These are phyloP conservation scores for Maudiozyma humilis DNA, from an alignment of 1,139 yeast species.

Conservation along the genomic window DNA sequence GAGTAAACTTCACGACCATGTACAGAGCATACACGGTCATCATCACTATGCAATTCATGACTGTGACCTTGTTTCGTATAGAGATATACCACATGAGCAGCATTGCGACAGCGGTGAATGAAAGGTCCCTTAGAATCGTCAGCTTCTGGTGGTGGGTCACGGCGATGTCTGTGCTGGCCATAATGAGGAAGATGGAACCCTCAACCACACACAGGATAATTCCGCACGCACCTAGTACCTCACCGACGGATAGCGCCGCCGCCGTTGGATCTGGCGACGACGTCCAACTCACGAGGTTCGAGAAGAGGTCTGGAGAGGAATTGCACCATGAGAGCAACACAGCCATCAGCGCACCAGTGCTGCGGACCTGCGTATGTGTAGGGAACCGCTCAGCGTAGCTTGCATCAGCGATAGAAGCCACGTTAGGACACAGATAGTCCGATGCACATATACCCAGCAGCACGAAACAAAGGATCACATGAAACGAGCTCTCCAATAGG, in stretches of 20 bases:
- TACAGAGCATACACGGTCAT: constrained; percentile 21
- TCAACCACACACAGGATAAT: constrained; percentile 30
- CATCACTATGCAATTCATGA: constrained; percentile 26
- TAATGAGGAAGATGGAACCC: constrained; percentile 28
- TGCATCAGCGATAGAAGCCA: constrained; percentile 24
- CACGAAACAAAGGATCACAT: constrained; percentile 23
- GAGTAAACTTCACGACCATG: constrained; percentile 8
- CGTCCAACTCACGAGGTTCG: constrained; percentile 46
- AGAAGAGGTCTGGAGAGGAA: constrained; percentile 83
- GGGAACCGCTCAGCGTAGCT: constrained; percentile 6
- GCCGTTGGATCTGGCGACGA: constrained; percentile 40
- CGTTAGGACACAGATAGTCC: constrained; percentile 30
- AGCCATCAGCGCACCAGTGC: constrained; percentile 26
- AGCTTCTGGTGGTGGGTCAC: constrained; percentile 17
- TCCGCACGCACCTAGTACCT: constrained; percentile 41
- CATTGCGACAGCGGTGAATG: constrained; percentile 22
- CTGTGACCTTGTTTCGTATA: constrained; percentile 20
- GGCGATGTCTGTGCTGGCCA: constrained; percentile 19
- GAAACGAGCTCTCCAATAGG: constrained; percentile 19
- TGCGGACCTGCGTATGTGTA: constrained; percentile 1
- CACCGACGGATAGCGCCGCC: constrained; percentile 75
- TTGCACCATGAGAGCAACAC: constrained; percentile 80
- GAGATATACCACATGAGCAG: constrained; percentile 22
- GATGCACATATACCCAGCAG: constrained; percentile 30
- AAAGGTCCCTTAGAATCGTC: constrained; percentile 23